Evolutionary conservation across 169 alveolate genomes (phyloP).

Genomic region (Cryptosporidium viatorum): DNA sequence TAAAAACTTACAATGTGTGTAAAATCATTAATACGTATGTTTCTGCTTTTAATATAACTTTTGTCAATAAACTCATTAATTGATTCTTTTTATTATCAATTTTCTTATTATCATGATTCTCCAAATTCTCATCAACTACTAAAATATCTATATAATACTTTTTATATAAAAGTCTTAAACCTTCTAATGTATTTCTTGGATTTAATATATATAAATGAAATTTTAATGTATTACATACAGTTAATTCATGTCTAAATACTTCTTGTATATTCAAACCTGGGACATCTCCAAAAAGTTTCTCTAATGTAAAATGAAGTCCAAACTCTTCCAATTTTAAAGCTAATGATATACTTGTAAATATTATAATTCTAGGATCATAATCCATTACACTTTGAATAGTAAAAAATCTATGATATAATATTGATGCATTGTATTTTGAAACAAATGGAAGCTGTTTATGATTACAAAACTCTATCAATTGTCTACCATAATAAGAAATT

Average conservation of each 20-base stretch:
- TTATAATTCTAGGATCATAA: slow-evolving; percentile 81
- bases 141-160: slow-evolving; percentile 47
- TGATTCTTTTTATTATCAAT: neutral
- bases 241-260: slow-evolving; percentile 59
- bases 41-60: slow-evolving; percentile 65
- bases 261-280: slow-evolving; percentile 64
- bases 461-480: slow-evolving; percentile 51
- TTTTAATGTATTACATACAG: slow-evolving; percentile 59
- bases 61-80: slow-evolving; percentile 3
- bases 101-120: neutral
- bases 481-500: slow-evolving; percentile 52
- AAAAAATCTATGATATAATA: slow-evolving; percentile 78
- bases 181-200: slow-evolving; percentile 67
- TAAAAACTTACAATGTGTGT: slow-evolving; percentile 62
- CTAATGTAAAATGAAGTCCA: slow-evolving; percentile 76
- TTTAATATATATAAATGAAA: slow-evolving; percentile 66
- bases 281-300: slow-evolving; percentile 73
- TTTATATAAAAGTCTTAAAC: slow-evolving; percentile 54
- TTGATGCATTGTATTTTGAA: slow-evolving; percentile 56
- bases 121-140: neutral
- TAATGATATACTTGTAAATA: slow-evolving; percentile 79
- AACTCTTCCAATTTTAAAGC: slow-evolving; percentile 80
- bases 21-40: slow-evolving; percentile 31
- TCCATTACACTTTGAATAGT: slow-evolving; percentile 78
- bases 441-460: slow-evolving; percentile 66